phyloP scores from a whole-genome alignment of 2,329 filamentous ascomycete genomes.

The Aureobasidium sp. region DNA sequence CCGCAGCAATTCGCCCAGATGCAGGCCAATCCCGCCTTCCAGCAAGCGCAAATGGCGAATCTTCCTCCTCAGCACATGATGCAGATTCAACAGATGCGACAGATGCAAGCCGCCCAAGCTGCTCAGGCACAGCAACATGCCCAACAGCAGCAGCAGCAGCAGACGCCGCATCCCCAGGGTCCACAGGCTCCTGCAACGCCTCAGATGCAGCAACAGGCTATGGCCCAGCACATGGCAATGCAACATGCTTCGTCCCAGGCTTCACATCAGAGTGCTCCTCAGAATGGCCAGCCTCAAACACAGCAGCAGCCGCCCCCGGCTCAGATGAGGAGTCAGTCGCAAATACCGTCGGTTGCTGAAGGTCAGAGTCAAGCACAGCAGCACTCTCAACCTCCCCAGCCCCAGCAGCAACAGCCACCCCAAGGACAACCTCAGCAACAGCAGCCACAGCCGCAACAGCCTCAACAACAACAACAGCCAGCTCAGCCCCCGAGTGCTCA shows the following conservation, averaged over 20 bases:
- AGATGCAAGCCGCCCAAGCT: constrained; percentile 24
- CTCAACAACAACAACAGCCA: constrained; percentile 16
- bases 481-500: constrained; percentile 13
- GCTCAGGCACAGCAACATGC: constrained; percentile 21
- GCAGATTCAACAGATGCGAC: constrained; percentile 24
- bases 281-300: constrained; percentile 28
- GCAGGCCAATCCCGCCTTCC: constrained; percentile 22
- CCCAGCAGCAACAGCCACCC: constrained; percentile 15
- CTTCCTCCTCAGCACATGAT: constrained; percentile 15
- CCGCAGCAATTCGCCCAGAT: constrained; percentile 46
- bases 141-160: constrained; percentile 19
- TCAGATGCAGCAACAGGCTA: constrained; percentile 33
- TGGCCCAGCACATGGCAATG: constrained; percentile 33
- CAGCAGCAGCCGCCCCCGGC: constrained; percentile 26
- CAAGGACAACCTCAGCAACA: constrained; percentile 6
- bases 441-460: constrained; percentile 5
- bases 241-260: constrained; percentile 41
- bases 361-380: constrained; percentile 22
- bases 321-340: constrained; percentile 33
- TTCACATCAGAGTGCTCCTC: constrained; percentile 39
- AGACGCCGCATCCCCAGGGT: constrained; percentile 22
- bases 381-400: constrained; percentile 28
- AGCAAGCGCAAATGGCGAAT: constrained; percentile 3
- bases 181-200: constrained; percentile 26
- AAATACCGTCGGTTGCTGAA: constrained; percentile 20